Evolutionary conservation across 2,329 filamentous ascomycete genomes (phyloP), one percentile per base, ranked within the genome.

Genomic region (Ilyonectria sp.): DNA sequence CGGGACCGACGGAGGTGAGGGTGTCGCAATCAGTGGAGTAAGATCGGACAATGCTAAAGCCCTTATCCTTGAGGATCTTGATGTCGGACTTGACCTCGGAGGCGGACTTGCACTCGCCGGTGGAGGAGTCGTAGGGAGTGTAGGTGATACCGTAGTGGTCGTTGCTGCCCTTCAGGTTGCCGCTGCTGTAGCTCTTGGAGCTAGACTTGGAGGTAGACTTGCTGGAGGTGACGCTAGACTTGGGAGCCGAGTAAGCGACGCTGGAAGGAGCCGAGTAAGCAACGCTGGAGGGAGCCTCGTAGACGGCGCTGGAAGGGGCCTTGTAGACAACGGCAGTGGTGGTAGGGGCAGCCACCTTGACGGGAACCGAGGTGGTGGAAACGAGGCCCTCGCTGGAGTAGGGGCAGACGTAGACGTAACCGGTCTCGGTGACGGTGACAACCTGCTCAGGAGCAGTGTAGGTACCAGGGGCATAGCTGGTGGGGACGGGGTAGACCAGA

Each of bases 1-100:
- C 93, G 49, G 83, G 82, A 71, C 93, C 93, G 65, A 98, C 91
- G 82, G 89, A 91, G 79, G 90, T 83, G 68, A 97, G 92, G 62
- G 92, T 92, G 82, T 89, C 86, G 87, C 95, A 98, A 88, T 98
- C 95, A 74, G 94, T 95, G 71, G 92, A 94, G 90, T 98, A 98
- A 79, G 96, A 86, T 81, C 95, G 95, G 79, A 95, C 81, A 56
- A 88, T 85, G 71, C 82, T 82, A 88, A 95, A 94, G 67, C 92
- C 93, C 71, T 89, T 88, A 60, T 75, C 56, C 77, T 90, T 88
- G 78, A 95, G 92, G 67, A 81, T 73, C 44, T 81, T 79, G 72
- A 95, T 86, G 72, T 95, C 92, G 26, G 75, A 61, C 68, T 85
- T 78, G 66, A 95, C 89, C 54, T 87, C 80, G n/a, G 70, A 69